Base-by-base conservation (phyloP, 768 basidiomycete species). In the Pleurotus tuber-regium region DNA sequence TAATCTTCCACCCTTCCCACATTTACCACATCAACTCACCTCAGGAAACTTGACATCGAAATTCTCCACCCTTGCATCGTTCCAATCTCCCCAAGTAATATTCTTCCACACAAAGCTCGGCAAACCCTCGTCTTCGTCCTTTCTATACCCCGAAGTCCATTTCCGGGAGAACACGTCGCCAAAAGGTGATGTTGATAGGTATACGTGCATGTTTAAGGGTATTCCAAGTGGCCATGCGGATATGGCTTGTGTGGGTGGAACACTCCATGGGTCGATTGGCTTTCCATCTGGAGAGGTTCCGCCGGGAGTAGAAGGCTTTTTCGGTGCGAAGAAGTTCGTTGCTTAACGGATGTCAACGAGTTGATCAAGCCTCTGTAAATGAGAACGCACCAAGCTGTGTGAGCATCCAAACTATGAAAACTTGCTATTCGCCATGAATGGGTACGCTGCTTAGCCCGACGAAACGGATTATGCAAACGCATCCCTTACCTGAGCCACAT, bases 41-140 rank as follows among this genome's bases (percentile, higher is more conserved):
- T 78, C 66, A 0, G 91, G 92, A 46, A 93, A 73, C 24, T 79
- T 73, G 33, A 94, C 67, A 78, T 83, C 74, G 54, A 80, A 76
- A 43, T 84, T 70, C 52, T 78, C 74, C 4, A 71, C 70, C 53
- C 86, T 67, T 31, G 74, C 64, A 35, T 90, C 85, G 36, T 75
- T 78, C 78, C 81, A 93, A 60, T 90, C 80, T 31, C 91, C 91
- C 52, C 84, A 89, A 0, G 80, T 83, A 41, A 93, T 79, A 59
- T 90, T 84, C 26, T 82, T 69, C 91, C 91, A 93, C 16, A 84
- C 73, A 54, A 91, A 84, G 54, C 76, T 75, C 4, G 89, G 89
- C 30, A 92, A 68, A 21, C 63, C 67, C 51, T 72, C 76, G 39
- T 77, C 78, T 30, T 70, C 68, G 43, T 79, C 70, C 47, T 74